phyloP scores from a whole-genome alignment of 1,284 basidiomycete genomes.

The Boletus mariae region DNA sequence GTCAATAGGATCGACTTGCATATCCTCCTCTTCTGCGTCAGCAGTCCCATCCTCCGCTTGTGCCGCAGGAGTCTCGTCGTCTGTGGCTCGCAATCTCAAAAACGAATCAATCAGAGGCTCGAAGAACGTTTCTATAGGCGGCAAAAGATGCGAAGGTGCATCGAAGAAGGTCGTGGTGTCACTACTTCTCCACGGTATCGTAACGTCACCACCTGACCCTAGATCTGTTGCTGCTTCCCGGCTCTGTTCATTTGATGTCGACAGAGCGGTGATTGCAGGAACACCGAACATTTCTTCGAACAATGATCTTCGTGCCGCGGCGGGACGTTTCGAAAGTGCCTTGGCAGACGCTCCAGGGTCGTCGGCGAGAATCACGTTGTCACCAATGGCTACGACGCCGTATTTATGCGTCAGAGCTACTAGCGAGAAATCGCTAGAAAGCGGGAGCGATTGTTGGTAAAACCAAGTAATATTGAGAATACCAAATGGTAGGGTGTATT shows the following conservation, averaged over 20 bases:
- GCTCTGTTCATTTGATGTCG: conserved; percentile 14
- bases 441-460: conserved; percentile 31
- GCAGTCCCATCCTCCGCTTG: conserved; percentile 16
- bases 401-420: conserved; percentile 66
- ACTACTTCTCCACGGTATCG: conserved; percentile 38
- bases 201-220: conserved; percentile 15
- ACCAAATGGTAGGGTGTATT: conserved; percentile 55
- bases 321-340: conserved; percentile 38
- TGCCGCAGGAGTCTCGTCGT: conserved; percentile 25
- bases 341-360: conserved; percentile 43
- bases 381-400: conserved; percentile 62
- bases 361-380: conserved; percentile 41
- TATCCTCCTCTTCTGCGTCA: conserved; percentile 43
- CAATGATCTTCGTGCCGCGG: conserved; percentile 50
- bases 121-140: conserved; percentile 73
- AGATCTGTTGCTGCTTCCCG: conserved; percentile 17
- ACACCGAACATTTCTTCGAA: conserved; percentile 85
- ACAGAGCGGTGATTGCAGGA: conserved; percentile 48
- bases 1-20: conserved; percentile 38
- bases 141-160: conserved; percentile 76
- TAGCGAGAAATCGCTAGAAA: conserved; percentile 45
- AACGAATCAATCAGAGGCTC: conserved; percentile 69
- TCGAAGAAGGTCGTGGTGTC: conserved; percentile 57
- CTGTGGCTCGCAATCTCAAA: conserved; percentile 42
- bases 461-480: conserved; percentile 53